These are phyloP conservation scores for Tephrocybe sp. DNA, from an alignment of 768 basidiomycete genomes.

Conservation along the genomic window DNA sequence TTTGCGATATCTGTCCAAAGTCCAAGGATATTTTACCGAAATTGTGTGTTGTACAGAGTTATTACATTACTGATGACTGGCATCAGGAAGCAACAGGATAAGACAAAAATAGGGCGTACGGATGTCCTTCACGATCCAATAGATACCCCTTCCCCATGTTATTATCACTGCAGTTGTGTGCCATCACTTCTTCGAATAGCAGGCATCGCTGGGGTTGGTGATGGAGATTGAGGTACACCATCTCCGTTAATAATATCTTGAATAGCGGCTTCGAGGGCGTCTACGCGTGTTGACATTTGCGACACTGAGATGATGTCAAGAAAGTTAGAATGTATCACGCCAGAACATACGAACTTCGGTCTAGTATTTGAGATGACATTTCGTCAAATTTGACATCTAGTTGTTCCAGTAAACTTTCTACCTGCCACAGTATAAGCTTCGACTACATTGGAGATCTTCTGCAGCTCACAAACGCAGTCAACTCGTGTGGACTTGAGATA, in stretches of 20 bases:
- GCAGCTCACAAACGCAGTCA: constrained; percentile 85
- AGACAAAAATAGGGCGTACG: not conserved
- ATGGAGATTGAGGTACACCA: constrained; percentile 60
- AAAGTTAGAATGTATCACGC: constrained; percentile 6
- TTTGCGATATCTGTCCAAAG: too few relatives aligned
- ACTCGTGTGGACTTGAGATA: constrained; percentile 89
- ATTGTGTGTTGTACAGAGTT: constrained; percentile 2
- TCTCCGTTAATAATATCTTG: constrained; percentile 90
- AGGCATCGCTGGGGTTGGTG: constrained; percentile 36
- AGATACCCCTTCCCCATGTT: not conserved
- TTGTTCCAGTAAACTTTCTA: constrained; percentile 84
- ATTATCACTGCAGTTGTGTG: constrained; percentile 13
- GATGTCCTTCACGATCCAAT: not conserved
- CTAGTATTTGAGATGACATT: constrained; percentile 88
- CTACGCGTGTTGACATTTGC: constrained; percentile 90
- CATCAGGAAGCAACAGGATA: too few relatives aligned
- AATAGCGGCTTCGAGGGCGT: constrained; percentile 84
- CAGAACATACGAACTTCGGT: constrained; percentile 58
- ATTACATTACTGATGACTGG: constrained; percentile 2
- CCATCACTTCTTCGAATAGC: constrained; percentile 43
- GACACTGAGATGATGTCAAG: constrained; percentile 55
- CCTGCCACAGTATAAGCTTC: constrained; percentile 40
- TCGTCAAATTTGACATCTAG: constrained; percentile 91
- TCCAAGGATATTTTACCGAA: not conserved
- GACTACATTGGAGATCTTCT: not conserved